Evolutionary conservation across 352 stramenopile species (phyloP).

Genomic region (Blastocystis sp.): DNA sequence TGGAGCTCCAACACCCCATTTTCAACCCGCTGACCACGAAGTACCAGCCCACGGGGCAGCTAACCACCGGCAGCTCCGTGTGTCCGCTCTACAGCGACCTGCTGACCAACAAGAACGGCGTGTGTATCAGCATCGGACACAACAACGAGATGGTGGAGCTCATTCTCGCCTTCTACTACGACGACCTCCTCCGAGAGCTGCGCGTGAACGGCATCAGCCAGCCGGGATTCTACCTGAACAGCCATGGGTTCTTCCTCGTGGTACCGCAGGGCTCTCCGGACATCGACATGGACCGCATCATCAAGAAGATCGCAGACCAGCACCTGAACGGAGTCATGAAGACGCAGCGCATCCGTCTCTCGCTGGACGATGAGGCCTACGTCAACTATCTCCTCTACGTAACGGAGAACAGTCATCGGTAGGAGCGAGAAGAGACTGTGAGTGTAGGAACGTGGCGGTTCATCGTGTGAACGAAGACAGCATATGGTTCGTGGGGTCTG

Average conservation of each 20-base stretch:
- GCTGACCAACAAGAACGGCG: not conserved
- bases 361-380: slow-evolving; percentile 2
- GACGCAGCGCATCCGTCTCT: not conserved
- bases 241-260: slow-evolving; percentile 12
- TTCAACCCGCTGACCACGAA: not conserved
- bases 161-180: slow-evolving; percentile 2
- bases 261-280: not conserved
- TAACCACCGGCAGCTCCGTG: not conserved
- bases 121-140: not conserved
- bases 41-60: not conserved
- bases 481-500: not conserved
- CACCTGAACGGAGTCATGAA: not conserved
- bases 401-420: not conserved
- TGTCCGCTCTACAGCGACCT: not conserved
- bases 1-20: not conserved
- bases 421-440: not conserved
- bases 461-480: slow-evolving; percentile 1
- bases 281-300: not conserved
- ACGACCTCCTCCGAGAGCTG: not conserved
- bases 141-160: not conserved
- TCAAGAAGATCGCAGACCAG: not conserved
- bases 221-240: not conserved
- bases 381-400: not conserved
- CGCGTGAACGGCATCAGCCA: not conserved
- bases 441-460: not conserved